Base-by-base conservation (phyloP, 306 rosid genomes). In the Cucurbita maxima region DNA sequence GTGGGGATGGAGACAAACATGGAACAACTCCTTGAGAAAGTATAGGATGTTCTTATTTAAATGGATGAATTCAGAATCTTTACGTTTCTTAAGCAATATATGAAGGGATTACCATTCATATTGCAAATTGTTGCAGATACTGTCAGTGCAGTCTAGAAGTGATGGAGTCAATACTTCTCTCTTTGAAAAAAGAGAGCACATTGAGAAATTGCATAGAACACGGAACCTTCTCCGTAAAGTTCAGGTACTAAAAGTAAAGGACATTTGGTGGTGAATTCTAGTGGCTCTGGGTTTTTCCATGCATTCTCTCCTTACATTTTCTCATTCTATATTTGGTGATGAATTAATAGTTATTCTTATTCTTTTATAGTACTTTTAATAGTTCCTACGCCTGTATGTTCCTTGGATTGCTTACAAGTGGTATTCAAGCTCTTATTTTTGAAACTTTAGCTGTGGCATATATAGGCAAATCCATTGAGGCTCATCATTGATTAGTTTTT, bases 1-100 rank as follows among this genome's bases (percentile, higher is more conserved):
- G 89, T 85, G 16, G 97, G 96, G 81, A 93, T 90, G 98, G 98
- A 90, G 82, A 22, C 83, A 38, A 87, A 93, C 73, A 93, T 90
- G 98, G 98, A 93, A 20, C 89, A 87, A 64, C 97, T 93, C 57
- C 98, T 90, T 67, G 92, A 87, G 22, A 93, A 93, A 92, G 97
- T 83, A 83, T 63, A 56, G n/a, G 73, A 30, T 50, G 16, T 69
- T 51, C 56, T 50, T 50, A 18, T 69, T 16, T 69, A 48, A 25
- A 69, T 45, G 25, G 74, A 52, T 47, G 15, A 40, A 50, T 30
- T 14, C 55, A 69, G 58, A 69, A 69, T 69, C 25, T 15, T 16
- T 16, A 69, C 22, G 12, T 48, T 69, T 69, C 44, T 47, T 53
- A 25, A 30, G 74, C 73, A 44, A 41, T 69, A 57, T 80, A 73